Evolutionary conservation across 495 filamentous ascomycete species (phyloP).

Genomic region (Annulohypoxylon moriforme): DNA sequence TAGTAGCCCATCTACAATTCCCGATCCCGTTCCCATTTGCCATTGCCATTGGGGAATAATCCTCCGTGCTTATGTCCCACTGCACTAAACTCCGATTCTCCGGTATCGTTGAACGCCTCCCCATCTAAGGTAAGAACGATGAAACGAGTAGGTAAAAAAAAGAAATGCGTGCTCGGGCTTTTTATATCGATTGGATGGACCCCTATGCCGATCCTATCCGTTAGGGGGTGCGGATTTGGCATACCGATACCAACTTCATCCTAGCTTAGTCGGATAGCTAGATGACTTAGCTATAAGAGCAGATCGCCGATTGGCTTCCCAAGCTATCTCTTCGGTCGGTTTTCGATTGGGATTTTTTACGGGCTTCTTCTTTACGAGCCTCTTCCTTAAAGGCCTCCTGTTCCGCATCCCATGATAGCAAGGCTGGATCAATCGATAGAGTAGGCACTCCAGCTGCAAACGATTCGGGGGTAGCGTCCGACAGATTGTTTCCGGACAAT

Average conservation of each 20-base stretch:
- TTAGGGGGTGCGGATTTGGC: not conserved
- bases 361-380: too few relatives aligned
- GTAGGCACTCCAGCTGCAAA: not conserved
- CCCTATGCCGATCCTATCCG: not conserved
- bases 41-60: slow-evolving; percentile 1
- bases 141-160: not conserved
- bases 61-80: slow-evolving; percentile 23
- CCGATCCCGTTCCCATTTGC: slow-evolving; percentile 15
- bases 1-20: slow-evolving; percentile 14
- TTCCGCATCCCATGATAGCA: not conserved
- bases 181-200: not conserved
- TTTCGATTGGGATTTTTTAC: too few relatives aligned
- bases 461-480: not conserved
- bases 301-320: too few relatives aligned
- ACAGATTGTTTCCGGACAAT: not conserved
- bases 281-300: too few relatives aligned
- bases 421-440: not conserved
- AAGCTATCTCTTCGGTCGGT: too few relatives aligned
- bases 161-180: not conserved
- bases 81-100: slow-evolving; percentile 25
- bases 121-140: slow-evolving; percentile 9
- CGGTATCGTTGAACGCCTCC: not conserved
- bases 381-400: not conserved
- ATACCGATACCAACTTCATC: not conserved
- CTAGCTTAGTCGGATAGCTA: too few relatives aligned